Base-by-base conservation (phyloP, 2,329 filamentous ascomycete species). In the Aspergillus hortae region DNA sequence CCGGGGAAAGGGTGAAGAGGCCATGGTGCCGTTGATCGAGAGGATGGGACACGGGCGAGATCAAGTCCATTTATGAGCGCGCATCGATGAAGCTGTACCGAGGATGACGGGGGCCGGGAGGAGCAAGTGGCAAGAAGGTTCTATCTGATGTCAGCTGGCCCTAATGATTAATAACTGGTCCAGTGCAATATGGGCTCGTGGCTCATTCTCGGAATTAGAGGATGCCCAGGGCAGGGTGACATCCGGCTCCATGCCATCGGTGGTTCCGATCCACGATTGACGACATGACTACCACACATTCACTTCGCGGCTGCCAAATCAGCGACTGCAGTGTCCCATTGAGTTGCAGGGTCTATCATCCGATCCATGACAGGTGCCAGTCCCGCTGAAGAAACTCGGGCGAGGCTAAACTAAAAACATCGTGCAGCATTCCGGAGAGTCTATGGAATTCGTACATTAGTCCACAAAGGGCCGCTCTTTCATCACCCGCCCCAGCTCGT, bases 401-500 rank as follows among this genome's bases (percentile, higher is more conserved):
- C 3, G 27, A 30, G 6, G 4, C 27, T 30, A 11, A 30, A 30
- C 5, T 30, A 30, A 30, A 11, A 11, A 11, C 27, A 10, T 30
- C 27, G 27, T 30, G 27, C 7, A 30, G 27, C 27, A 11, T 30
- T 30, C 10, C 7, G 6, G 11, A 11, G 3, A 30, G 27, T 30
- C 27, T 30, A 30, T 30, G 7, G 27, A 7, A 30, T 30, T 30
- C 32, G 30, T 36, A n/a, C 30, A 38, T 23, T 25, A 42, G 9
- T 38, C 32, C 23, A 41, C 42, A 17, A 50, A 53, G 3, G 51
- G 51, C 43, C 42, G 38, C 12, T 42, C 38, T 21, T 43, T 50
- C 36, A 40, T 46, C 51, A 70, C 70, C n/a, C 56, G 65, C 10
- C 72, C 72, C 56, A 76, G 70, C 56, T 79, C 74, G 12, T 79